Base-by-base conservation (phyloP, 1,139 yeast species). In the Kurtzmaniella quercitrusa region DNA sequence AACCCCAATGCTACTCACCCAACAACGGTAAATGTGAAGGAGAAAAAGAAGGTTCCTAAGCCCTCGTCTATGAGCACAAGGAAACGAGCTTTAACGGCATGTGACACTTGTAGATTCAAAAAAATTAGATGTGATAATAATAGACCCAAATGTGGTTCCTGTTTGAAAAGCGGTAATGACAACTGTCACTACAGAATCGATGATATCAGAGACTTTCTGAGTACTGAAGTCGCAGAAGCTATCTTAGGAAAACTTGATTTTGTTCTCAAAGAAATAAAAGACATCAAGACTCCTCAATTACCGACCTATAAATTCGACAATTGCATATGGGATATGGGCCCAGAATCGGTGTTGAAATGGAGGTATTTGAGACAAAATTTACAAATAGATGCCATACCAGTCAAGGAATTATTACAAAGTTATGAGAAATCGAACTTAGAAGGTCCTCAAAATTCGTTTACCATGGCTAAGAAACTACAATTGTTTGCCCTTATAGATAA, bases 51-150 rank as follows among this genome's bases (percentile, higher is more conserved):
- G 36, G 19, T 21, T 21, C 25, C 18, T 9, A 40, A 14, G 41
- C 46, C 15, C 42, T 42, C 14, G 16, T 29, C 50, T 7, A 42
- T 56, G 31, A 43, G 48, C 31, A 58, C 69, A 3, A 49, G 79
- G 29, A 66, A 65, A 51, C 53, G 79, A 34, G 72, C 75, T 1
- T 53, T 68, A 21, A 69, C 77, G 1, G 78, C 80, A 0, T 75
- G 80, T 53, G 78, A 73, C 46, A 60, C 70, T 2, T 75, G 80
- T 50, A 63, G 80, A 25, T 44, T 64, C 27, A 72, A 70, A 50
- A 75, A 75, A 50, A 66, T 73, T 45, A 72, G 74, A 51, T 78
- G 83, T 63, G 82, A 78, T 52, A 70, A 79, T 44, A 57, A 54
- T 25, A 63, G 75, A 49, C 83, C 83, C 1, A 52, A 62, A 18